A percentile compares a stretch with the other conserved stretches of the same genome.
Evolutionary conservation across 768 basidiomycete species (phyloP).

Genomic region (Lactarius evosmus): DNA sequence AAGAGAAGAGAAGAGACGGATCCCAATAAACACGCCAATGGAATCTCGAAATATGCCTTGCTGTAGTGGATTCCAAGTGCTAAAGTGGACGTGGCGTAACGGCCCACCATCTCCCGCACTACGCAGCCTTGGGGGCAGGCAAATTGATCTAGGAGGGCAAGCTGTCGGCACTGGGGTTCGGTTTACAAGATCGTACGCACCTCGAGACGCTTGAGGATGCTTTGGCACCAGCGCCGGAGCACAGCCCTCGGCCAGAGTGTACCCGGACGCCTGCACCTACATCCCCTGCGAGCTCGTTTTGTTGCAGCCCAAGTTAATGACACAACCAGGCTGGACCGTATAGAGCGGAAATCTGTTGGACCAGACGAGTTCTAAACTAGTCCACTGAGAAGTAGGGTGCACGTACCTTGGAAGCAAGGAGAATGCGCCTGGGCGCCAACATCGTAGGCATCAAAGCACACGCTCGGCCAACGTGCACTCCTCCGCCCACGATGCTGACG

Average conservation of each 20-base stretch:
- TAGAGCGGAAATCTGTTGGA: not conserved
- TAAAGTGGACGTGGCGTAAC: not conserved
- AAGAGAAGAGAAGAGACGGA: too few species aligned
- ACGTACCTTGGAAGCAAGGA: not conserved
- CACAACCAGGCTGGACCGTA: not conserved
- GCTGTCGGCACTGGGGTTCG: not conserved
- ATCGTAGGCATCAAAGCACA: not conserved
- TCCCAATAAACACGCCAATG: not conserved
- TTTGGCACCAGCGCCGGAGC: not conserved
- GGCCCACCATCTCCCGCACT: not conserved
- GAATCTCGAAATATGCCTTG: too few species aligned
- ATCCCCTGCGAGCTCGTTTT: not conserved
- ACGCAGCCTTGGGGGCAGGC: not conserved
- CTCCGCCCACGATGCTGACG: not conserved
- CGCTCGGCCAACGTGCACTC: conserved; percentile 16
- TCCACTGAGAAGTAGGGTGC: not conserved
- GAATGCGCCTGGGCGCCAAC: not conserved
- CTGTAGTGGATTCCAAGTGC: not conserved
- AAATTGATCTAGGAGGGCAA: not conserved
- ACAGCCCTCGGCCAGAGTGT: not conserved
- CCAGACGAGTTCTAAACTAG: not conserved
- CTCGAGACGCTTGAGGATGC: not conserved
- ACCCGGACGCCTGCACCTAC: not conserved
- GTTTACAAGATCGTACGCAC: not conserved
- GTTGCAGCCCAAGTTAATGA: not conserved